Conservation (phyloP, 2,329 filamentous ascomycete genomes). For the Dryadomyces quercus-mongolicae region DNA sequence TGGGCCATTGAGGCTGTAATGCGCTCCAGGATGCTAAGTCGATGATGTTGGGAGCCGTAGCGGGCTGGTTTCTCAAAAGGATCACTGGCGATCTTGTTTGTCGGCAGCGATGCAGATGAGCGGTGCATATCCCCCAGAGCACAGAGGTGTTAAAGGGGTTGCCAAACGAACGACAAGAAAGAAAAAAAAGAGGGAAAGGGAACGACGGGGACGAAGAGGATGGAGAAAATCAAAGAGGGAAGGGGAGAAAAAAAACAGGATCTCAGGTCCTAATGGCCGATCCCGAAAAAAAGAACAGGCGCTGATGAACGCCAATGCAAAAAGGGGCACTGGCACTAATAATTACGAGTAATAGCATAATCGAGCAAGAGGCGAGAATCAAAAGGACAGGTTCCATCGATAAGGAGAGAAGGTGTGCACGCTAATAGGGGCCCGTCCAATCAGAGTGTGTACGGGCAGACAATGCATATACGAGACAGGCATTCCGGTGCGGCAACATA, state of each 20-base stretch:
- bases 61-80: conserved; percentile 54
- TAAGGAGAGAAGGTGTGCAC: background rate
- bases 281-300: too few relatives aligned
- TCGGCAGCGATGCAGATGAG: conserved; percentile 52
- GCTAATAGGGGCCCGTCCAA: background rate
- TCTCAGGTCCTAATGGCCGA: background rate
- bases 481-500: too few relatives aligned
- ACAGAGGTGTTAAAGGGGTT: background rate
- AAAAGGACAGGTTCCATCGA: background rate
- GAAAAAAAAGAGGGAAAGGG: background rate
- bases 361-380: background rate
- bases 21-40: conserved; percentile 37
- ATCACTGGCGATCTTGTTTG: conserved; percentile 46
- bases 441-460: background rate
- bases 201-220: background rate
- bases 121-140: conserved; percentile 41
- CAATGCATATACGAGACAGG: background rate
- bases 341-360: too few relatives aligned
- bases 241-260: background rate
- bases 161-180: background rate
- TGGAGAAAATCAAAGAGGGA: background rate
- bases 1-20: conserved; percentile 48
- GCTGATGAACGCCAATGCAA: background rate
- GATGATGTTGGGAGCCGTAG: conserved; percentile 37
- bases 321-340: background rate